These are phyloP conservation scores for Proteromonas lacertae DNA, from an alignment of 352 stramenopile species.

Conservation along the genomic window DNA sequence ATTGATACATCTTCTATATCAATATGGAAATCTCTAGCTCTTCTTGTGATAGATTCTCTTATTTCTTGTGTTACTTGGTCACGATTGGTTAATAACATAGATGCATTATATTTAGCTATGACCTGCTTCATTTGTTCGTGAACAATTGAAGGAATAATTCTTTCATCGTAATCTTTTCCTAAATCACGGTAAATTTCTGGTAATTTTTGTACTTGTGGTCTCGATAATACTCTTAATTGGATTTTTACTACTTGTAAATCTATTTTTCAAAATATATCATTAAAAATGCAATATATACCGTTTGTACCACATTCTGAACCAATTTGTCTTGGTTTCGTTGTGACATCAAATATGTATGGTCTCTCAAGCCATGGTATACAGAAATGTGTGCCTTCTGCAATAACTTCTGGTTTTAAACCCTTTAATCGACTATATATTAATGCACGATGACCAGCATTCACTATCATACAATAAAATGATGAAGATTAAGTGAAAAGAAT, in stretches of 20 bases:
- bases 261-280: not conserved
- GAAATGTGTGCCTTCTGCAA: slow-evolving; percentile 81
- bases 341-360: slow-evolving; percentile 67
- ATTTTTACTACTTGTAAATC: slow-evolving; percentile 99
- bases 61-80: slow-evolving; percentile 50
- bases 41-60: slow-evolving; percentile 20
- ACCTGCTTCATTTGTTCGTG: slow-evolving; percentile 97
- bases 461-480: too few species aligned
- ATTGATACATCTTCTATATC: slow-evolving; percentile 91
- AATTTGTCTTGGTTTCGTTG: slow-evolving; percentile 59
- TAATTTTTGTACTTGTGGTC: slow-evolving; percentile 52
- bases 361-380: slow-evolving; percentile 86
- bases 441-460: too few species aligned
- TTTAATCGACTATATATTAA: too few species aligned
- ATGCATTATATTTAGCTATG: slow-evolving; percentile 91
- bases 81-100: slow-evolving; percentile 93
- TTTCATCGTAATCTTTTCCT: slow-evolving; percentile 85
- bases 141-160: slow-evolving; percentile 85
- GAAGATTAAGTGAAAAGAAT: too few species aligned
- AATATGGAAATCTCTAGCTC: slow-evolving; percentile 56
- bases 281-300: slow-evolving; percentile 5
- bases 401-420: too few species aligned
- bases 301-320: slow-evolving; percentile 38
- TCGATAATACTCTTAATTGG: slow-evolving; percentile 84
- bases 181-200: slow-evolving; percentile 83